Evolutionary conservation across 768 basidiomycete genomes (phyloP).

Genomic region (Jaapia argillacea): DNA sequence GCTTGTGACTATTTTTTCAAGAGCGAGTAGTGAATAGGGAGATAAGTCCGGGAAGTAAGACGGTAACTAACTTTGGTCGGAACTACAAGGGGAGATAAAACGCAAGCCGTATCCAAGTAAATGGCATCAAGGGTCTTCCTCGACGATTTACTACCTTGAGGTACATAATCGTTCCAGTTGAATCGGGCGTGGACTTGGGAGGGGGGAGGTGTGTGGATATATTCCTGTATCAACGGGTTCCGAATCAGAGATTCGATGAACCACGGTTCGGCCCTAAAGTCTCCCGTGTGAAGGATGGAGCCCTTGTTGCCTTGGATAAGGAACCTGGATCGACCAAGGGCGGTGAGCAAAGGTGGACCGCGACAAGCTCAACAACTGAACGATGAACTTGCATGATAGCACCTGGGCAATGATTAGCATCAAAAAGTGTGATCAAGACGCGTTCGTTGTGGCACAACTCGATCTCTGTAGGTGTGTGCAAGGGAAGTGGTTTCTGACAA

Average conservation of each 20-base stretch:
- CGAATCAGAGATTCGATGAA: constrained; percentile 58
- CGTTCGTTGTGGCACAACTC: constrained; percentile 44
- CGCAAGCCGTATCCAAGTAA: constrained; percentile 73
- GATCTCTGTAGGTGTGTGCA: constrained; percentile 55
- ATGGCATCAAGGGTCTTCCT: constrained; percentile 58
- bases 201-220: constrained; percentile 31
- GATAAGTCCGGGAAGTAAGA: no score
- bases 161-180: no score
- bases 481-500: constrained; percentile 35
- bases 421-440: constrained; percentile 71
- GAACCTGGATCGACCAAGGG: constrained; percentile 43
- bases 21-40: constrained; percentile 5
- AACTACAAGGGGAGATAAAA: constrained; percentile 39
- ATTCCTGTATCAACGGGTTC: constrained; percentile 67
- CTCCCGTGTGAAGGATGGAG: constrained; percentile 85
- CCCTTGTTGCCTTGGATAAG: constrained; percentile 63
- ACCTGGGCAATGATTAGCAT: constrained; percentile 94
- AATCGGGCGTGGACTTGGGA: constrained; percentile 14
- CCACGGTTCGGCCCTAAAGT: constrained; percentile 82
- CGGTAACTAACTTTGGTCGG: constrained; percentile 45
- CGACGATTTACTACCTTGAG: constrained; percentile 16
- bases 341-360: not conserved
- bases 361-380: not conserved
- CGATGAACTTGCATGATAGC: constrained; percentile 68
- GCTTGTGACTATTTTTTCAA: constrained; percentile 45